Base-by-base conservation (phyloP, 2,329 filamentous ascomycete species). In the Alternaria triticina region DNA sequence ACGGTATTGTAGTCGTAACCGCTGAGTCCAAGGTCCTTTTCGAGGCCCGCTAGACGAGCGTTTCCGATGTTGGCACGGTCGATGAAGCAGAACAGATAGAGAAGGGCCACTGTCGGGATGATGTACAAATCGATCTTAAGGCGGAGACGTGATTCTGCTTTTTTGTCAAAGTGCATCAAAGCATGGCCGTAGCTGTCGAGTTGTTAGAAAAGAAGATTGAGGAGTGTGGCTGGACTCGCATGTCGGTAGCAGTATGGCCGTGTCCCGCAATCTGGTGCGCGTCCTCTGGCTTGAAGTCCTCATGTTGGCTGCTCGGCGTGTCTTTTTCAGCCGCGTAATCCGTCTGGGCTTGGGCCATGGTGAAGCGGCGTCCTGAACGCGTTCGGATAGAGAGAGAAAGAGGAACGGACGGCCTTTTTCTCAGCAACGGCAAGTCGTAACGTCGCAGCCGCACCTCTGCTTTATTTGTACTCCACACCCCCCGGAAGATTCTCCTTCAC, bases 31-130 rank as follows among this genome's bases (percentile, higher is more conserved):
- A 93, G 83, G 56, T 91, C 90, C 33, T 81, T 83, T 59, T 90
- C 87, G 20, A 92, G 81, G 0, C 89, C 89, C 4, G 89, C 89
- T 17, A 92, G 81, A 65, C 85, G 86, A 2, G 89, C 90, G 75
- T 92, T 92, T n/a, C 89, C 90, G 40, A 93, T 90, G 65, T 92
- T 92, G 23, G 90, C 88, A n/a, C 90, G 85, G 70, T 92, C 90
- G 66, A 92, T 91, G 78, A 91, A 92, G 79, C 89, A 91, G 71
- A 92, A 91, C 0, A 92, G 83, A 70, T 92, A 92, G 4, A 92
- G 80, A 0, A 91, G 61, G 0, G 89, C 81, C 0, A 91, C 89
- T 0, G 88, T 90, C 0, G 90, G 90, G 0, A 92, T 82, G 47
- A 91, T 86, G 69, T 83, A 86, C 6, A 90, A 69, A 70, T 92